Evolutionary conservation across 1,284 basidiomycete species (phyloP).

Genomic region (Cryptococcus sp.): DNA sequence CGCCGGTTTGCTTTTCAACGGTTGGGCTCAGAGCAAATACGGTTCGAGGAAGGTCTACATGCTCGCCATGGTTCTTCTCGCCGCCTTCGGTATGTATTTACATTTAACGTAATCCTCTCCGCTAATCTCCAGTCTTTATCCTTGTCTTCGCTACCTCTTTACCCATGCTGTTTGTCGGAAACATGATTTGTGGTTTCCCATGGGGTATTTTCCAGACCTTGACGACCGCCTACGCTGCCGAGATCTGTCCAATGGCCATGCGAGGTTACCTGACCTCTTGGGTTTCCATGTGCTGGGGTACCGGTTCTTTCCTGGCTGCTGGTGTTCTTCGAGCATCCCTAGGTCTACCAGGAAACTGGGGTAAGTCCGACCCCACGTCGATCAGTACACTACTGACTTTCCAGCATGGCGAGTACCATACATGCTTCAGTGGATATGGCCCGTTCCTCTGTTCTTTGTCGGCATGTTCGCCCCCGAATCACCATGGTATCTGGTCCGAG

Average conservation of each 20-base stretch:
- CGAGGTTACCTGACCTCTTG: conserved; percentile 38
- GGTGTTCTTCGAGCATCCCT: conserved; percentile 20
- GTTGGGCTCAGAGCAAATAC: conserved; percentile 35
- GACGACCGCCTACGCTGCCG: conserved; percentile 34
- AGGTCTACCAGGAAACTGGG: neutral
- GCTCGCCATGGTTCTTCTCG: conserved; percentile 13
- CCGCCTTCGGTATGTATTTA: neutral
- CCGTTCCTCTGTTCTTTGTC: neutral
- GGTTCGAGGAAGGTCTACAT: conserved; percentile 30
- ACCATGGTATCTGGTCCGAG: conserved; percentile 13
- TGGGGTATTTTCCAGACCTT: conserved; percentile 26
- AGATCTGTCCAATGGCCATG: conserved; percentile 36
- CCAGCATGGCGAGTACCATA: conserved; percentile 29
- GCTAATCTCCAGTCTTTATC: conserved; percentile 14
- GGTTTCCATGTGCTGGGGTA: conserved; percentile 35
- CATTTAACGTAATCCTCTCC: neutral
- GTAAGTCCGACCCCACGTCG: neutral
- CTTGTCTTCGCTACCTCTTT: conserved; percentile 26
- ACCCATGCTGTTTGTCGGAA: conserved; percentile 24
- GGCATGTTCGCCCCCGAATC: neutral
- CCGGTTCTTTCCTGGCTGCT: conserved; percentile 34
- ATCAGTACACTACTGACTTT: neutral
- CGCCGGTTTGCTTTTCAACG: conserved; percentile 43
- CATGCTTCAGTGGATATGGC: conserved; percentile 23
- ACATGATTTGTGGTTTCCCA: conserved; percentile 31